phyloP scores from a whole-genome alignment of 1,284 basidiomycete genomes.

The Laetiporus sulphureus region DNA sequence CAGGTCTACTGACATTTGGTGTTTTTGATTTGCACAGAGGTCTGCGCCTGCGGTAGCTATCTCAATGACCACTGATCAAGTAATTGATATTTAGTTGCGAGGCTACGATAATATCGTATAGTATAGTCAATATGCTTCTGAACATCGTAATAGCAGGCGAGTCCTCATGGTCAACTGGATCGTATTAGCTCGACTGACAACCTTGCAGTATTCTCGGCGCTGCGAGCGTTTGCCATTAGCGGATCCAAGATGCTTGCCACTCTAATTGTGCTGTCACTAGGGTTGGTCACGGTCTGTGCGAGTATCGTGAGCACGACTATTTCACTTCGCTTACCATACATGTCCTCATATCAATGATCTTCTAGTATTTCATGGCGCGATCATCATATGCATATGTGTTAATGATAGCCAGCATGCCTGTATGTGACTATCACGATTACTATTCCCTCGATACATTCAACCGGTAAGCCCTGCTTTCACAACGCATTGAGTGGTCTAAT shows the following conservation, averaged over 20 bases:
- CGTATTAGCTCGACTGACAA: no score
- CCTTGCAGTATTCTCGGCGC: slow-evolving; percentile 10
- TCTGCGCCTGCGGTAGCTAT: neutral
- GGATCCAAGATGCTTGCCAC: slow-evolving; percentile 4
- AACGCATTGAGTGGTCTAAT: no score
- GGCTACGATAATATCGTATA: slow-evolving; percentile 5
- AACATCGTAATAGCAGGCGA: slow-evolving; percentile 10
- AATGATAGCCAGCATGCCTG: slow-evolving; percentile 1
- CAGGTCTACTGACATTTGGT: no score
- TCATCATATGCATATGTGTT: slow-evolving; percentile 6
- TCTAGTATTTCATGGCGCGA: slow-evolving; percentile 3
- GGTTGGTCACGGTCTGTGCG: slow-evolving; percentile 4
- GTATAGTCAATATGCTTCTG: slow-evolving; percentile 8
- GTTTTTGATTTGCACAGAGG: no score
- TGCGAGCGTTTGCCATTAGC: slow-evolving; percentile 11
- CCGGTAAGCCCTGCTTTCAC: neutral
- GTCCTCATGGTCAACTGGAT: neutral
- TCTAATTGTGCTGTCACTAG: slow-evolving; percentile 3
- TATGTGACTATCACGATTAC: slow-evolving; percentile 5
- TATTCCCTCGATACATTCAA: neutral
- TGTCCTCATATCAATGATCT: neutral
- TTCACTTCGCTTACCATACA: neutral
- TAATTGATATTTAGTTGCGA: neutral
- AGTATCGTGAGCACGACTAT: slow-evolving; percentile 8
- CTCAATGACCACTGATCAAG: neutral